Evolutionary conservation across 2,329 filamentous ascomycete genomes (phyloP).

Genomic region (Colletotrichum sp.): DNA sequence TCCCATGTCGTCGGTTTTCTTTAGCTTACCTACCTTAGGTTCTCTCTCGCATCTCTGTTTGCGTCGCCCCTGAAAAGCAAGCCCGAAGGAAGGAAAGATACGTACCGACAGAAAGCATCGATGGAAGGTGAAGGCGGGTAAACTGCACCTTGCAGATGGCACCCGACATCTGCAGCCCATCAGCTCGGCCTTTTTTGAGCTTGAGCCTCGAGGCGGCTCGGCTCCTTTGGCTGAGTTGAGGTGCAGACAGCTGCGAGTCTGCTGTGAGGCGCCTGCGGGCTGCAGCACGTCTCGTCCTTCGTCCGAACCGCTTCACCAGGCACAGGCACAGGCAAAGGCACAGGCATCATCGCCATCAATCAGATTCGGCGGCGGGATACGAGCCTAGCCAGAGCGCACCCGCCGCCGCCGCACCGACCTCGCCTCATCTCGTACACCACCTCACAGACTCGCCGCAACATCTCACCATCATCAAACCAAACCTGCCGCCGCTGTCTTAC

Average conservation of each 20-base stretch:
- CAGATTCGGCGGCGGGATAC: neutral
- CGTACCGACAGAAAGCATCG: neutral
- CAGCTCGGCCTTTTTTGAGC: neutral
- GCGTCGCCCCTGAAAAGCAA: neutral
- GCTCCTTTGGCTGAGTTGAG: neutral
- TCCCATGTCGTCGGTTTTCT: neutral
- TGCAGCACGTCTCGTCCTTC: neutral
- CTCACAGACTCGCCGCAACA: neutral
- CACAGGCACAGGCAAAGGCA: neutral
- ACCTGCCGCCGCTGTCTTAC: slow-evolving; percentile 11
- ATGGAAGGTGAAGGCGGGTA: neutral
- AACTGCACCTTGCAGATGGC: neutral
- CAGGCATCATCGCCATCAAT: neutral
- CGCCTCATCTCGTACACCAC: slow-evolving; percentile 1
- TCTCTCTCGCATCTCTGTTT: neutral
- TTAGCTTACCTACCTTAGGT: neutral
- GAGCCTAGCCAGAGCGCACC: neutral
- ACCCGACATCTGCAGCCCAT: neutral
- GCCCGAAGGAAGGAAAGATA: neutral
- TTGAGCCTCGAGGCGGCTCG: neutral
- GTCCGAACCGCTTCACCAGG: neutral
- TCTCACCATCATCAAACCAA: slow-evolving; percentile 13
- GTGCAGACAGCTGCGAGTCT: neutral
- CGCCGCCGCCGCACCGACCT: slow-evolving; percentile 8
- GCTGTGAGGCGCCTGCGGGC: neutral